Evolutionary conservation across 2,329 filamentous ascomycete species (phyloP).

Genomic region (Trichoderma asperellum): DNA sequence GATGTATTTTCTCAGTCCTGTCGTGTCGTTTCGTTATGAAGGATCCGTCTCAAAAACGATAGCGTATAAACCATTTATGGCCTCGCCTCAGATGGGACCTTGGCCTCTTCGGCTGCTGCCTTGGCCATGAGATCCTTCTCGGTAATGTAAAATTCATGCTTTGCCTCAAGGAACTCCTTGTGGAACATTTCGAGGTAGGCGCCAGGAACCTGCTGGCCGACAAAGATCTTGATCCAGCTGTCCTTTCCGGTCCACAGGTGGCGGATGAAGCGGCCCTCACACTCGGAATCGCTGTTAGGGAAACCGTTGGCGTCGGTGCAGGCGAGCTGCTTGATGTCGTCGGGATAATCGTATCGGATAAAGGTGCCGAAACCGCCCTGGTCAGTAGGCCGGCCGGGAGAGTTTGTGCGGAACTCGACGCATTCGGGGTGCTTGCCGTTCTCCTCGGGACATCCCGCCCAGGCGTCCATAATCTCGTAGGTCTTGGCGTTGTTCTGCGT

Average conservation of each 20-base stretch:
- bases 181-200: conserved; percentile 44
- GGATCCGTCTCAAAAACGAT: background rate
- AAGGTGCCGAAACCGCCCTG: conserved; percentile 51
- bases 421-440: conserved; percentile 46
- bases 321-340: conserved; percentile 47
- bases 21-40: background rate
- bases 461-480: conserved; percentile 53
- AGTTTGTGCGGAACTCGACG: conserved; percentile 44
- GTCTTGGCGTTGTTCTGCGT: conserved; percentile 55
- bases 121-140: conserved; percentile 43
- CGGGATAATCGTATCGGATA: conserved; percentile 48
- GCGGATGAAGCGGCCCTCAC: conserved; percentile 48
- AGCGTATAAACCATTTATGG: background rate
- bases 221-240: conserved; percentile 45
- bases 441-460: conserved; percentile 50
- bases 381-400: conserved; percentile 46
- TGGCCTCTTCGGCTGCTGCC: background rate
- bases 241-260: conserved; percentile 51
- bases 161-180: conserved; percentile 42
- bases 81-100: background rate
- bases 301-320: conserved; percentile 52
- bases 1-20: conserved; percentile 7
- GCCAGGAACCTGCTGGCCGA: conserved; percentile 46
- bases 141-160: conserved; percentile 42
- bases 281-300: conserved; percentile 45